Base-by-base conservation (phyloP, 1,284 basidiomycete genomes). In the Heliocybe sulcata region DNA sequence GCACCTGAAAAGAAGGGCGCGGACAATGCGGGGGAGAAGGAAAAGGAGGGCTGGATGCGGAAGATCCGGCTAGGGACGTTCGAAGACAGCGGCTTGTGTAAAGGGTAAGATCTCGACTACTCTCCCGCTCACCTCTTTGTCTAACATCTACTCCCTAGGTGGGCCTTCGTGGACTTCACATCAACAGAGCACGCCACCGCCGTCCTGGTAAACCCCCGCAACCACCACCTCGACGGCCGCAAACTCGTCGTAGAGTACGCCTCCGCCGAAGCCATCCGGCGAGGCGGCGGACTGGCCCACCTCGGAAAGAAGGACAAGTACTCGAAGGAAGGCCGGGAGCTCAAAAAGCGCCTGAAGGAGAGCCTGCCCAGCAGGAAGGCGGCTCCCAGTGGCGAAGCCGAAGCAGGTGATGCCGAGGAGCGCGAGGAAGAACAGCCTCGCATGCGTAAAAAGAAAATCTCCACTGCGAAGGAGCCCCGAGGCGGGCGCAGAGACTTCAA, bases 41-140 rank as follows among this genome's bases (percentile, higher is more conserved):
- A 67, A 12, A 66, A 60, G 10, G 63, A 61, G 2, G 65, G 64
- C 45, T 94, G 93, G 69, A 85, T 98, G 71, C 82, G 91, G 58
- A 94, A 94, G 67, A 77, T 98, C 26, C 84, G 96, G 2, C 80
- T 99, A 78, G 94, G 93, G 1, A 94, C 94, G 16, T 99, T 99
- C 62, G 93, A 98, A 68, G 96, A 98, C 68, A 90, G 82, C 54
- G 94, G 94, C 4, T 76, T 86, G 58, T 98, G 96, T 72, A 99
- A 98, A 79, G 96, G 96, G 91, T 97, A 66, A 60, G 79, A 69
- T 23, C 45, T 35, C 55, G n/a, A 38, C 33, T 42, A 33, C 53
- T 50, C 29, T 57, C 52, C 51, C 33, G 29, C 2, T 26, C 20
- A 8, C 33, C n/a, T 19, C 38, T 50, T 33, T 50, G 35, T 47